Conservation (phyloP, 2,329 filamentous ascomycete genomes). For the Triangularia setosa region DNA sequence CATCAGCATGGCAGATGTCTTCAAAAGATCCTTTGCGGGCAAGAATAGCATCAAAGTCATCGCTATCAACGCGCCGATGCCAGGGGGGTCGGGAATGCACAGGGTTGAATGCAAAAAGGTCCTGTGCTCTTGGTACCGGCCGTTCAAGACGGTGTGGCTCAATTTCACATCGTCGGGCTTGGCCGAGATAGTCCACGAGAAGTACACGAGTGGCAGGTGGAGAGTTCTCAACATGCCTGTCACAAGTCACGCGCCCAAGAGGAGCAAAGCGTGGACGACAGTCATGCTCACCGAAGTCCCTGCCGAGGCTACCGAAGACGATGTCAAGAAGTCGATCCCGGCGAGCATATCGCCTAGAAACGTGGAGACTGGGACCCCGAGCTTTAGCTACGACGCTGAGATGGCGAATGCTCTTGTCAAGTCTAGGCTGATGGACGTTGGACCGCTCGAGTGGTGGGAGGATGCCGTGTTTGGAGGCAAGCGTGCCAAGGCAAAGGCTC, state of each 20-base stretch:
- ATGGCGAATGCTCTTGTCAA: slow-evolving; percentile 25
- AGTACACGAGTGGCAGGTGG: slow-evolving; percentile 25
- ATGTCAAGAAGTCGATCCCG: slow-evolving; percentile 23
- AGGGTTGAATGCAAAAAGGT: slow-evolving; percentile 35
- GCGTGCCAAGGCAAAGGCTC: slow-evolving; percentile 37
- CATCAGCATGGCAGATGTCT: not conserved
- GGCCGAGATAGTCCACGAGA: slow-evolving; percentile 23
- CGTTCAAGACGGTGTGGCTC: slow-evolving; percentile 29
- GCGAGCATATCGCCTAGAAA: slow-evolving; percentile 17
- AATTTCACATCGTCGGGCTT: slow-evolving; percentile 25
- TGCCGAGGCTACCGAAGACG: slow-evolving; percentile 11
- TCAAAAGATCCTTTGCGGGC: not conserved
- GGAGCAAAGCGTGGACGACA: not conserved
- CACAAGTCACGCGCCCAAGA: slow-evolving; percentile 6
- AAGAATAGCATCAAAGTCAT: not conserved
- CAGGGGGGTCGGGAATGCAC: slow-evolving; percentile 26
- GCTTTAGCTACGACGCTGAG: slow-evolving; percentile 26
- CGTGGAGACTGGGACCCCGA: slow-evolving; percentile 23
- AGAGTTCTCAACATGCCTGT: slow-evolving; percentile 24
- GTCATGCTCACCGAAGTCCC: slow-evolving; percentile 28
- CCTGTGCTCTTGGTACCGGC: slow-evolving; percentile 36
- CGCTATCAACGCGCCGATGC: slow-evolving; percentile 21
- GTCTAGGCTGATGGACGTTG: slow-evolving; percentile 31
- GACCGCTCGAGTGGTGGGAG: slow-evolving; percentile 35
- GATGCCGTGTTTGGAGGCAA: slow-evolving; percentile 27